A percentile compares a stretch with the other conserved stretches of the same genome.
phyloP scores from a whole-genome alignment of 345 rosid genomes.

The Anastatica hierochuntica region DNA sequence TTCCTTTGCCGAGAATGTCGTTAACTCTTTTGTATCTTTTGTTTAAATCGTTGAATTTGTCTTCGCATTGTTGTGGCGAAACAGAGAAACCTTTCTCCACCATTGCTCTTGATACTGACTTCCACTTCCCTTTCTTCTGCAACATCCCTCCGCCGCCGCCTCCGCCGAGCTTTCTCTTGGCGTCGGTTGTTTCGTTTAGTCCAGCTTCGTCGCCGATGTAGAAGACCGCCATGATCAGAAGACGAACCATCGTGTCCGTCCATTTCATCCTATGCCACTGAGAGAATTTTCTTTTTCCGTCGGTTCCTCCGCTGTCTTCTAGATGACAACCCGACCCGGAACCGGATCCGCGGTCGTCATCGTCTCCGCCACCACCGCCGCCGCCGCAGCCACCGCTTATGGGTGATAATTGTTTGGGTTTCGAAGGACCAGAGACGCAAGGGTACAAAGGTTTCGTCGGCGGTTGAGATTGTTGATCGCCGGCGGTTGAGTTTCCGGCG shows the following conservation, averaged over 20 bases:
- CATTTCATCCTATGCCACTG: slow-evolving; percentile 99
- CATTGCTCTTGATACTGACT: slow-evolving; percentile 90
- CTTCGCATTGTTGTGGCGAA: slow-evolving; percentile 99
- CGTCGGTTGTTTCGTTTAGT: slow-evolving; percentile 37
- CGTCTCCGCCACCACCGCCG: slow-evolving; percentile 38
- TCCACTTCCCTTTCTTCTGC: slow-evolving; percentile 99
- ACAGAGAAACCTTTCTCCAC: slow-evolving; percentile 91
- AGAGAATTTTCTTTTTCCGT: slow-evolving; percentile 48
- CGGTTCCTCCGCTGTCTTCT: slow-evolving; percentile 47
- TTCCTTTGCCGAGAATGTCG: slow-evolving; percentile 85
- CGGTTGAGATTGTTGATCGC: background rate
- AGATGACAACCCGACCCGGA: slow-evolving; percentile 33
- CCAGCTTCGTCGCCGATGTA: slow-evolving; percentile 91
- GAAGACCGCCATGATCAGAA: slow-evolving; percentile 76
- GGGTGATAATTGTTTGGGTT: slow-evolving; percentile 46
- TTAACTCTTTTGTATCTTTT: slow-evolving; percentile 97
- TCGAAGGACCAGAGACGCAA: slow-evolving; percentile 20
- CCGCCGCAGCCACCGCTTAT: slow-evolving; percentile 21
- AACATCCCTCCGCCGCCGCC: slow-evolving; percentile 35
- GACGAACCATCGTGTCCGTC: slow-evolving; percentile 85
- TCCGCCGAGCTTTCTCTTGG: slow-evolving; percentile 39
- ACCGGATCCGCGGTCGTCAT: slow-evolving; percentile 57
- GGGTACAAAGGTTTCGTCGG: slow-evolving; percentile 25
- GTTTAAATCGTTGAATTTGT: slow-evolving; percentile 90
- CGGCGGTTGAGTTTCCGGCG: slow-evolving; percentile 38